phyloP scores from a whole-genome alignment of 31 red algal species.

The Porphyra umbilicalis region DNA sequence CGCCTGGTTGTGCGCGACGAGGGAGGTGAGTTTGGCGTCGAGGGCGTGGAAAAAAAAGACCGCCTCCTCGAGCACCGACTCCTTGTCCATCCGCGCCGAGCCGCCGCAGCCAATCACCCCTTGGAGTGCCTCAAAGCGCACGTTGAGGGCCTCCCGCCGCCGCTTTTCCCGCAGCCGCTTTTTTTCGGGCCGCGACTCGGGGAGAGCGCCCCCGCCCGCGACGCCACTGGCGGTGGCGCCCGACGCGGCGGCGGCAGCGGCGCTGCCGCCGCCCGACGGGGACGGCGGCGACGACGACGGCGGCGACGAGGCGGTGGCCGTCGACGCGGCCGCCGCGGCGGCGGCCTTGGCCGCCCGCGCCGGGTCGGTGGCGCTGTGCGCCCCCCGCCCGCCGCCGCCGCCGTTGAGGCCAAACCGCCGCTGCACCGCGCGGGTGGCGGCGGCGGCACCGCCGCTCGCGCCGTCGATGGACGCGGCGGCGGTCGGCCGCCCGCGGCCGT shows the following conservation, averaged over 20 bases:
- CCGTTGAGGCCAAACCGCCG: no score
- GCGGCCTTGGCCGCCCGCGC: not conserved
- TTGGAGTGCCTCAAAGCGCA: conserved; percentile 23
- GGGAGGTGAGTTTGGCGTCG: conserved; percentile 7
- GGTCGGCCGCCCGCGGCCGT: not conserved
- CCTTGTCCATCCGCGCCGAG: conserved; percentile 25
- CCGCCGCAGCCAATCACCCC: conserved; percentile 22
- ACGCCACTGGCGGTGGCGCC: not conserved
- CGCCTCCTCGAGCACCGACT: conserved; percentile 35
- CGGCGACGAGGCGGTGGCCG: not conserved
- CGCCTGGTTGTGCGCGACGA: conserved; percentile 15
- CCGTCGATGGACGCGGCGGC: no score
- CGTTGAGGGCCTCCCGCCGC: conserved; percentile 34
- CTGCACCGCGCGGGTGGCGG: no score
- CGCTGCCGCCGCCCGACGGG: no score
- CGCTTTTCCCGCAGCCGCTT: conserved; percentile 41
- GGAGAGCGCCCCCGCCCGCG: not conserved
- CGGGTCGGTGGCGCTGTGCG: no score
- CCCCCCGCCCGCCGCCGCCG: no score
- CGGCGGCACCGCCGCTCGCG: no score
- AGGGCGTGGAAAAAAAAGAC: conserved; percentile 32
- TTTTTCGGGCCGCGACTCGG: conserved; percentile 18
- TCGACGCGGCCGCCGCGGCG: not conserved
- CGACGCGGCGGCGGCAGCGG: no score
- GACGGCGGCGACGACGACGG: not conserved